These are phyloP conservation scores for Lachancea sp. DNA, from an alignment of 805 yeast genomes.

Conservation along the genomic window DNA sequence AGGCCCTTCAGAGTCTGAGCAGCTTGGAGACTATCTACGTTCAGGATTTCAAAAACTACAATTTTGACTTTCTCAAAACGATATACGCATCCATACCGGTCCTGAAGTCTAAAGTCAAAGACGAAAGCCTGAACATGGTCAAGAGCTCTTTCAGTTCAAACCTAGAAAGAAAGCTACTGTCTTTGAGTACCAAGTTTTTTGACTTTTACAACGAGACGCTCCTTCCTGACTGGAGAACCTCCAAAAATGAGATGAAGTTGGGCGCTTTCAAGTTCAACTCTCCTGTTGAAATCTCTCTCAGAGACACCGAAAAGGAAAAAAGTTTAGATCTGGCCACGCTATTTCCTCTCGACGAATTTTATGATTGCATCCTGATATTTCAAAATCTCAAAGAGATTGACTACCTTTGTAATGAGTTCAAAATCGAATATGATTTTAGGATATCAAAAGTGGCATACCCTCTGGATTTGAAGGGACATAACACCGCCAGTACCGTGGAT, in stretches of 20 bases:
- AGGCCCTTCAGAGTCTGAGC: conserved; percentile 78
- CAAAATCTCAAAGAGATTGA: conserved; percentile 61
- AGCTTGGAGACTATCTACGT: conserved; percentile 63
- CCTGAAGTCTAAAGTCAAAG: conserved; percentile 63
- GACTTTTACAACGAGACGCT: conserved; percentile 53
- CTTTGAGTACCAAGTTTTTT: conserved; percentile 36
- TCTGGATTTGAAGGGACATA: conserved; percentile 39
- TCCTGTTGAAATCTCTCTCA: conserved; percentile 72
- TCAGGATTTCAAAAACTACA: conserved; percentile 64
- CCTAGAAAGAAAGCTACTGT: conserved; percentile 52
- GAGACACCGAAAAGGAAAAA: conserved; percentile 49
- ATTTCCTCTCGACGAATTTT: conserved; percentile 65
- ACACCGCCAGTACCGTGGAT: conserved; percentile 12
- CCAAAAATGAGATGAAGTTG: conserved; percentile 49
- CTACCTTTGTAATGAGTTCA: conserved; percentile 55
- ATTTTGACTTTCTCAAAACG: conserved; percentile 55
- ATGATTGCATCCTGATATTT: conserved; percentile 78
- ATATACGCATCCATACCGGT: conserved; percentile 73
- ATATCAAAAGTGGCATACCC: conserved; percentile 68
- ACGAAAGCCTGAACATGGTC: conserved; percentile 62
- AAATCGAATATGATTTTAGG: conserved; percentile 64
- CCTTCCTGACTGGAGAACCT: conserved; percentile 48
- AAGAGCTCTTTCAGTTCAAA: conserved; percentile 58
- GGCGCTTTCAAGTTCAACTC: conserved; percentile 66
- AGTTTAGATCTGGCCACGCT: conserved; percentile 30